A percentile compares a stretch with the other conserved stretches of the same genome.
Evolutionary conservation across 1,139 yeast genomes (phyloP).

Genomic region (Kluyveromyces sp.): DNA sequence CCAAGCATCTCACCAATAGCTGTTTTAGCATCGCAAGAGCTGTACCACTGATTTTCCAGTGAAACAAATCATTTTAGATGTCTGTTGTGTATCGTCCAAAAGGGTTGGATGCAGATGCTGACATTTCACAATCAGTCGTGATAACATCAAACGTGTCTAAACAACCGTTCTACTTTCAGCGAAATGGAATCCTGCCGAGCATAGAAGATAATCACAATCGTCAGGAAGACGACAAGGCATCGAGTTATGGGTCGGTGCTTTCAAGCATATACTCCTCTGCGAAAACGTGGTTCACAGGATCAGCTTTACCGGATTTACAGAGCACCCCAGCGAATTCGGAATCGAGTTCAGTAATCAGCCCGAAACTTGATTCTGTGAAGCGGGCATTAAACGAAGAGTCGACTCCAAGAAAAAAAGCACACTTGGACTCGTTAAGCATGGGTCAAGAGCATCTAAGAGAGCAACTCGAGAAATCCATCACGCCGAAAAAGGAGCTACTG

Average conservation of each 20-base stretch:
- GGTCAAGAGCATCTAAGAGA: conserved; percentile 10
- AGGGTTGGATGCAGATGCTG: conserved; percentile 2
- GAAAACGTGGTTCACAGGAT: conserved; percentile 4
- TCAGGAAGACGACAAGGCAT: background rate
- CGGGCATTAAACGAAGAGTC: conserved; percentile 1
- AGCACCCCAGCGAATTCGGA: background rate
- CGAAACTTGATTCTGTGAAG: background rate
- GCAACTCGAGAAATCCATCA: conserved; percentile 10
- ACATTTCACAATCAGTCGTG: conserved; percentile 3
- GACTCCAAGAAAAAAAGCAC: conserved; percentile 3
- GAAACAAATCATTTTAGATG: too few species aligned
- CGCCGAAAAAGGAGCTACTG: conserved; percentile 8
- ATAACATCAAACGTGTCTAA: conserved; percentile 1
- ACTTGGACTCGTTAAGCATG: background rate
- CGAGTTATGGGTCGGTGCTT: background rate
- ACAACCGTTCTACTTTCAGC: conserved; percentile 1
- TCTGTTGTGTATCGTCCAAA: conserved; percentile 1
- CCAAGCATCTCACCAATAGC: too few species aligned
- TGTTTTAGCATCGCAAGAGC: too few species aligned
- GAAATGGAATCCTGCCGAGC: background rate
- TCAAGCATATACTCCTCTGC: conserved; percentile 3
- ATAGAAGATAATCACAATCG: background rate
- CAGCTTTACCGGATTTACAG: background rate
- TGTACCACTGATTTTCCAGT: too few species aligned
- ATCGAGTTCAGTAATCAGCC: background rate